Conservation (phyloP, 1,284 basidiomycete genomes). For the Boletus semigastroideus region DNA sequence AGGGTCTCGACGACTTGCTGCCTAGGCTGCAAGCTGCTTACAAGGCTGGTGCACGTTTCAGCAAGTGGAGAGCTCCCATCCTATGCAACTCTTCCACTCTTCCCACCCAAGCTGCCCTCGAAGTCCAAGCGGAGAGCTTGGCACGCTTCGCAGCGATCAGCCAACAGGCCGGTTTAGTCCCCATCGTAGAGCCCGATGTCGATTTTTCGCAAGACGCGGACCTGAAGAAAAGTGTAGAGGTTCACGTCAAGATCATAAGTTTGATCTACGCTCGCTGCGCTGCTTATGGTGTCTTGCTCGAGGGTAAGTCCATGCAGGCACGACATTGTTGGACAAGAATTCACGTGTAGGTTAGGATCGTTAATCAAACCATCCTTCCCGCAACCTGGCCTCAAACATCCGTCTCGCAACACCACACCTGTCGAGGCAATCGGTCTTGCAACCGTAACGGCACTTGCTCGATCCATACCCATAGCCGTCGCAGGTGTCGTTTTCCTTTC, state of each 20-base stretch:
- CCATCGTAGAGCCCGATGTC: constrained; percentile 54
- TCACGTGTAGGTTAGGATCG: constrained; percentile 34
- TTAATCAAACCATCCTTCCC: constrained; percentile 55
- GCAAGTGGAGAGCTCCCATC: constrained; percentile 52
- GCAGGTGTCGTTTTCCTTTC: constrained; percentile 52
- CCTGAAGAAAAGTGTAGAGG: constrained; percentile 45
- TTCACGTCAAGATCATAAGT: constrained; percentile 45
- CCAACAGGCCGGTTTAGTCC: constrained; percentile 50
- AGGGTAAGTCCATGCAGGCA: constrained; percentile 35
- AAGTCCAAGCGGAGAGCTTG: constrained; percentile 45
- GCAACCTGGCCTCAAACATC: constrained; percentile 46
- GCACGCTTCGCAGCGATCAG: constrained; percentile 47
- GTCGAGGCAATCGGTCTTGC: constrained; percentile 48
- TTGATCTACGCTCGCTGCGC: constrained; percentile 47
- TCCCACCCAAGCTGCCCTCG: constrained; percentile 41
- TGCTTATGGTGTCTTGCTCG: constrained; percentile 48
- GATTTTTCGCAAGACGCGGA: constrained; percentile 50
- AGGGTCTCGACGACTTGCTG: constrained; percentile 49
- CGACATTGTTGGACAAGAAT: neutral
- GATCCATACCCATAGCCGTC: constrained; percentile 46
- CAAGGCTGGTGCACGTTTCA: constrained; percentile 47
- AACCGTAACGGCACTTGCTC: constrained; percentile 46
- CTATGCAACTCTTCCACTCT: constrained; percentile 41
- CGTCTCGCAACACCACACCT: constrained; percentile 37
- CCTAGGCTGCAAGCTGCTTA: constrained; percentile 43